phyloP scores from a whole-genome alignment of 257 asterid genomes.

The Ophiorrhiza pumila region DNA sequence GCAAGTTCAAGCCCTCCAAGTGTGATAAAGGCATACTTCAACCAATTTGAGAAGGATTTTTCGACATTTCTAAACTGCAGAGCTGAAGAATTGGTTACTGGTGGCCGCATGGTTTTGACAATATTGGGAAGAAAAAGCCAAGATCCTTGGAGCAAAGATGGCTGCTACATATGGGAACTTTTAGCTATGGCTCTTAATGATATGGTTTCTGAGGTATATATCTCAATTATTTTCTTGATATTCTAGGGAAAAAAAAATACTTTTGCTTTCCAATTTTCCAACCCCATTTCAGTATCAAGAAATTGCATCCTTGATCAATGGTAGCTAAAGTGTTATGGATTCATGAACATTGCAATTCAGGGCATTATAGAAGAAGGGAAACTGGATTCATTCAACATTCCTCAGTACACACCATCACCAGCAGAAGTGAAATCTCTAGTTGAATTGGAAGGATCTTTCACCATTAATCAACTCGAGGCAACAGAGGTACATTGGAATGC shows the following conservation, averaged over 20 bases:
- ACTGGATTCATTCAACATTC: slow-evolving; percentile 53
- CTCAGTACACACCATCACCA: slow-evolving; percentile 56
- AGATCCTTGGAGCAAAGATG: slow-evolving; percentile 46
- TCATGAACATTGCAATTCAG: no score
- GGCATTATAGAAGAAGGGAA: slow-evolving; percentile 48
- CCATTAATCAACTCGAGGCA: slow-evolving; percentile 33
- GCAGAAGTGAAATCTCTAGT: slow-evolving; percentile 38
- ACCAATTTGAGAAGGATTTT: slow-evolving; percentile 56
- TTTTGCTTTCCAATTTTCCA: not conserved
- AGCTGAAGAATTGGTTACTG: slow-evolving; percentile 46
- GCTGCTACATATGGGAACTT: slow-evolving; percentile 63
- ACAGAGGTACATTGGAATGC: slow-evolving; percentile 51
- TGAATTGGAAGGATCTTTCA: slow-evolving; percentile 52
- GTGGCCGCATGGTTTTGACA: slow-evolving; percentile 69
- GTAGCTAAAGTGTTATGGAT: no score
- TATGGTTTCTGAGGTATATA: slow-evolving; percentile 47
- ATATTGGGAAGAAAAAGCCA: slow-evolving; percentile 53
- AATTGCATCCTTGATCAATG: no score
- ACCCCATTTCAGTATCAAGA: not conserved
- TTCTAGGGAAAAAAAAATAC: not conserved
- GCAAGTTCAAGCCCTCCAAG: slow-evolving; percentile 36
- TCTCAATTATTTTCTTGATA: not conserved
- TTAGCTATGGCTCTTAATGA: slow-evolving; percentile 44
- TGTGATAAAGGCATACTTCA: slow-evolving; percentile 48
- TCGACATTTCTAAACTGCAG: slow-evolving; percentile 46